Evolutionary conservation across 352 stramenopile genomes (phyloP), one percentile per base, ranked within the genome.

Genomic region (Globisporangium parvum): DNA sequence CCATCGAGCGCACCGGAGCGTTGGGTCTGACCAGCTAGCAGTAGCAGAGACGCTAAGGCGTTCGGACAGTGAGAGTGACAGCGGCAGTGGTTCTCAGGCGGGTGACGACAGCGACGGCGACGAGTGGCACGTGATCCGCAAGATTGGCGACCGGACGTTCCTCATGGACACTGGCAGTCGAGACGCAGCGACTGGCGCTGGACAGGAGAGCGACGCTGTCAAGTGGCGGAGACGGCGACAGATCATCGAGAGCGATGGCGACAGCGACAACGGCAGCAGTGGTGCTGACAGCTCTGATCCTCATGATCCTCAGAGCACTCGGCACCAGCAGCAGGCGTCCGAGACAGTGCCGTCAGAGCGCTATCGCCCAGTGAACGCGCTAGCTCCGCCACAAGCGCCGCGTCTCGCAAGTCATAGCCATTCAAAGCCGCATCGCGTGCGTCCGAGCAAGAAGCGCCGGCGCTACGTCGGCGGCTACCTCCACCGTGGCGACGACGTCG

Each of bases 381-480:
- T 37, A 1, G 5, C 31, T 10, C 31, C 12, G 31, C 31, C 31
- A 1, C 12, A 5, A 14, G 31, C 10, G 31, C 10, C 31, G 18
- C 18, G 39, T 6, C 20, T 15, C 6, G 20, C 39, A n/a, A n/a
- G 18, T 14, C 15, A 20, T 9, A n/a, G 6, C 4, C 37, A 41
- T n/a, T 41, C 26, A 31, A 37, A 37, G 31, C 31, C 39, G 12
- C 2, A 14, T 26, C 52, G 52, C 9, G 53, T 59, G 40, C 37
- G 53, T 11, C 18, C 39, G 8, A 57, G 35, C 12, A 84, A 64
- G 17, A 70, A 61, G 28, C 55, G 69, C 17, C 68, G 50, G 6
- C 68, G 65, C 0, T 95, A 83, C 35, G 70, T 93, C 52, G 85
- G 85, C 12, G 85, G 85, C 20, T 95, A 95, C 50, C 59, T 73